These are phyloP conservation scores for Trichoderma koningiopsis DNA, from an alignment of 2,329 filamentous ascomycete species.

Conservation along the genomic window DNA sequence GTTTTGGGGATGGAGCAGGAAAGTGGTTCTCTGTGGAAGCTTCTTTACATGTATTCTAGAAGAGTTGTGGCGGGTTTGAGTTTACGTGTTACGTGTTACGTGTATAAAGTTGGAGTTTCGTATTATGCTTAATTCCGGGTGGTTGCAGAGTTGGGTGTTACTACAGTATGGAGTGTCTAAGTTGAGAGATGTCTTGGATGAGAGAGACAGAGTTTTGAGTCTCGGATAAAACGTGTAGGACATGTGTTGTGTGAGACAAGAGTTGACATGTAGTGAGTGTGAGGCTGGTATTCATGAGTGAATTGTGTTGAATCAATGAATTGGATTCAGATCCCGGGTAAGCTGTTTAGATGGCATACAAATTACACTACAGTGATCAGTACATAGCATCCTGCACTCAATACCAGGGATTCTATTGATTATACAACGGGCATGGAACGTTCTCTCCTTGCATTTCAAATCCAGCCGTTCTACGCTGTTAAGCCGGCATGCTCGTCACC, in stretches of 20 bases:
- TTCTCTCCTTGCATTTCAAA: not conserved
- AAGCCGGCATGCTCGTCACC: not conserved
- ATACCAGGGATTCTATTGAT: not conserved
- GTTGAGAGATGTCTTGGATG: not conserved
- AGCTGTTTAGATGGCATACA: not conserved
- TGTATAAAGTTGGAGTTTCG: not conserved
- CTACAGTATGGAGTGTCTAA: not conserved
- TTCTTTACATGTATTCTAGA: not conserved
- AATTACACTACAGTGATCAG: not conserved
- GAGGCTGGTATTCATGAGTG: not conserved
- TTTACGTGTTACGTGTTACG: not conserved
- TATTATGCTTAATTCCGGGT: conserved; percentile 4
- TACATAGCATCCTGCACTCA: too few relatives aligned
- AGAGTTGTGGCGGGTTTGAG: not conserved
- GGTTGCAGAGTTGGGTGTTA: not conserved
- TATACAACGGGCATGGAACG: not conserved
- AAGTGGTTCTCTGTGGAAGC: not conserved
- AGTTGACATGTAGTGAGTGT: not conserved
- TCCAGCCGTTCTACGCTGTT: not conserved
- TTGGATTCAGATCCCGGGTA: not conserved
- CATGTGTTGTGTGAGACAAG: not conserved
- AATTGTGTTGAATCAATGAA: not conserved
- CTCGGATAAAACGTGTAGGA: not conserved
- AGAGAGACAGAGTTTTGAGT: not conserved
- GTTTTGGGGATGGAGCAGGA: not conserved